Conservation (phyloP, 345 rosid genomes). For the Draba incana region DNA sequence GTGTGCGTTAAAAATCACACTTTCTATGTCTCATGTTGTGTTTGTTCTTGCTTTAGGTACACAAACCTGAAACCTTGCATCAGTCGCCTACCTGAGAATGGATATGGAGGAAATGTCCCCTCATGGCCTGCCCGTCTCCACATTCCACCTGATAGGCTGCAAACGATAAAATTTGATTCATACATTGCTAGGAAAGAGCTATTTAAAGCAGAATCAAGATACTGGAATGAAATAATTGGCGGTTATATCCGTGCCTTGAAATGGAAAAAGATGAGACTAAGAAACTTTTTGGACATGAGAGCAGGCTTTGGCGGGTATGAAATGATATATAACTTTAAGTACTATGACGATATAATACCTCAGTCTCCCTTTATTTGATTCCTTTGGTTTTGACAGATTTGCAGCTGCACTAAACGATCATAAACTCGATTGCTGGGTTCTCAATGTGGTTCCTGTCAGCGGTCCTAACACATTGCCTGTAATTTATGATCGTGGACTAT, state of each 20-base stretch:
- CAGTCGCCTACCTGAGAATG: conserved; percentile 79
- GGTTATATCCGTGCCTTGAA: conserved; percentile 71
- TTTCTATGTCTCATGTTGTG: conserved; percentile 15
- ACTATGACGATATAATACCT: not conserved
- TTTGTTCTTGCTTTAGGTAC: conserved; percentile 59
- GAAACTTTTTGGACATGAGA: conserved; percentile 96
- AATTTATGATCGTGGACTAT: conserved; percentile 90
- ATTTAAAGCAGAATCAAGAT: conserved; percentile 82
- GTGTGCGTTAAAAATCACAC: not conserved
- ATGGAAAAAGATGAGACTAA: conserved; percentile 74
- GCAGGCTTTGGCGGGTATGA: conserved; percentile 96
- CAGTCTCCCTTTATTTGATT: conserved; percentile 10
- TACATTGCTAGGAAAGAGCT: conserved; percentile 90
- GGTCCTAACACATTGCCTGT: conserved; percentile 96
- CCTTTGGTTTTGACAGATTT: conserved; percentile 61
- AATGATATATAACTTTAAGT: conserved; percentile 12
- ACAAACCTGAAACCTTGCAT: conserved; percentile 84
- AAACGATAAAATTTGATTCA: conserved; percentile 80
- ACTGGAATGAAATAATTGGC: conserved; percentile 76
- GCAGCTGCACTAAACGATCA: conserved; percentile 86
- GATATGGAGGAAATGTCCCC: conserved; percentile 73
- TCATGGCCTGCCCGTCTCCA: conserved; percentile 88
- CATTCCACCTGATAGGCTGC: conserved; percentile 89
- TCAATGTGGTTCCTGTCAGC: conserved; percentile 89
- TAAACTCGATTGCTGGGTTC: conserved; percentile 82